These are phyloP conservation scores for Knoxia roxburghii DNA, from an alignment of 257 asterid genomes.

Conservation along the genomic window DNA sequence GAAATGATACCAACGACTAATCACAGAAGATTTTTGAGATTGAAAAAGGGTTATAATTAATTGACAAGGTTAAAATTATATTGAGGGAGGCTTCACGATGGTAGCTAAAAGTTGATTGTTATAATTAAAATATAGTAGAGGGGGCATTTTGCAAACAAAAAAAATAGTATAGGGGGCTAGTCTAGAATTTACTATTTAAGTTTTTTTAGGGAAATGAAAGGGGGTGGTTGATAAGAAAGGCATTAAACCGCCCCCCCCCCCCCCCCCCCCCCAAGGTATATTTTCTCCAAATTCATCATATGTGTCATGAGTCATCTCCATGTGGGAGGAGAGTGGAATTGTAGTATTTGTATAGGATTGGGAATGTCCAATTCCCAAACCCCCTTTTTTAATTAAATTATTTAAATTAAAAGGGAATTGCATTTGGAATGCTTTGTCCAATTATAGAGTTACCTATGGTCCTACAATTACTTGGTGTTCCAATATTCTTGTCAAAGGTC, in stretches of 20 bases:
- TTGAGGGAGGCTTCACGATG: too few species aligned
- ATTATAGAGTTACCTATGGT: slow-evolving; percentile 13
- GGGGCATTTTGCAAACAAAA: too few species aligned
- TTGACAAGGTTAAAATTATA: too few species aligned
- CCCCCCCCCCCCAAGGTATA: slow-evolving; percentile 10
- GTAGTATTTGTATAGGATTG: not conserved
- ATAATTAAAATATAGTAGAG: too few species aligned
- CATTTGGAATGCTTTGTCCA: slow-evolving; percentile 17
- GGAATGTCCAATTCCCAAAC: not conserved
- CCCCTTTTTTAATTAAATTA: not conserved
- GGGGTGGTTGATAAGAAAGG: not conserved
- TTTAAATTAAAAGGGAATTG: too few species aligned
- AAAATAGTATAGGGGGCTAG: too few species aligned
- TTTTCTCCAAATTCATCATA: slow-evolving; percentile 22
- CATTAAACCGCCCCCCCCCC: slow-evolving; percentile 17
- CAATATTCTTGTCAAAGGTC: slow-evolving; percentile 8
- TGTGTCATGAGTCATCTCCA: slow-evolving; percentile 25
- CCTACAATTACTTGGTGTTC: slow-evolving; percentile 14
- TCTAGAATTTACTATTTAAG: too few species aligned
- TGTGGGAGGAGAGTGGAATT: slow-evolving; percentile 4
- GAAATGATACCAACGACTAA: too few species aligned
- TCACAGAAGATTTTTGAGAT: too few species aligned
- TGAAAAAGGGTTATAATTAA: too few species aligned
- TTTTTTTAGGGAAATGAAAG: not conserved
- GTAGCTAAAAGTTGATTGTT: too few species aligned